Evolutionary conservation across 768 basidiomycete species (phyloP).

Genomic region (Leccinellum luteum): DNA sequence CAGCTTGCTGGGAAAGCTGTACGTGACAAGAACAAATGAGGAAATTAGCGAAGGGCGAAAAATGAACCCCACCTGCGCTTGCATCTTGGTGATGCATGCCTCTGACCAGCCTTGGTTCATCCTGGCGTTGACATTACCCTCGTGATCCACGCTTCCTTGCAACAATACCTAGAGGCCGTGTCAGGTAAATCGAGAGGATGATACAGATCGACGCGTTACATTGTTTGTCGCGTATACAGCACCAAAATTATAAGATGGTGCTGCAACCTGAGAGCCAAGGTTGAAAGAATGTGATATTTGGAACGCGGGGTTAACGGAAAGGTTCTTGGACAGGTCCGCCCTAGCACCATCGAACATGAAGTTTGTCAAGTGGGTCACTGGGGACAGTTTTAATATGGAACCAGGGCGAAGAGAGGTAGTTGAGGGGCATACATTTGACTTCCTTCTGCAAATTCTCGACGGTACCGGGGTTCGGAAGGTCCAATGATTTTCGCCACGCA

Average conservation of each 20-base stretch:
- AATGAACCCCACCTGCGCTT: constrained; percentile 67
- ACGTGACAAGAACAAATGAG: constrained; percentile 12
- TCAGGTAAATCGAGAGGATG: constrained; percentile 21
- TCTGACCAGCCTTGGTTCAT: constrained; percentile 88
- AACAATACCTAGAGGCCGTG: constrained; percentile 66
- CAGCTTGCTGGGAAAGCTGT: constrained; percentile 71
- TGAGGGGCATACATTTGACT: constrained; percentile 65
- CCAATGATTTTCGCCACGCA: constrained; percentile 77
- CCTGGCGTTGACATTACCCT: constrained; percentile 85
- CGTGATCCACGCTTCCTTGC: constrained; percentile 93
- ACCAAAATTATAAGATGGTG: constrained; percentile 92
- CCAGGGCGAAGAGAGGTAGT: constrained; percentile 3
- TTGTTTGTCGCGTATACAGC: constrained; percentile 85
- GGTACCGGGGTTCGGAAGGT: constrained; percentile 87
- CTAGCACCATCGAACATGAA: constrained; percentile 97
- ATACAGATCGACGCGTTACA: constrained; percentile 40
- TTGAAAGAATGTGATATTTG: constrained; percentile 97
- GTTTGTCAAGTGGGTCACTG: constrained; percentile 90
- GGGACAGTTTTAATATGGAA: not conserved
- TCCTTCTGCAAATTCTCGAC: constrained; percentile 93
- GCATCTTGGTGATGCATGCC: constrained; percentile 76
- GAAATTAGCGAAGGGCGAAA: not conserved
- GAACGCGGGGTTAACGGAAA: constrained; percentile 94
- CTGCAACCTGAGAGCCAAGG: constrained; percentile 79
- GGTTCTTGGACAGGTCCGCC: constrained; percentile 91